A percentile compares a stretch with the other conserved stretches of the same genome.
These are phyloP conservation scores for Salinomyces thailandicus DNA, from an alignment of 2,329 filamentous ascomycete species.

Conservation along the genomic window DNA sequence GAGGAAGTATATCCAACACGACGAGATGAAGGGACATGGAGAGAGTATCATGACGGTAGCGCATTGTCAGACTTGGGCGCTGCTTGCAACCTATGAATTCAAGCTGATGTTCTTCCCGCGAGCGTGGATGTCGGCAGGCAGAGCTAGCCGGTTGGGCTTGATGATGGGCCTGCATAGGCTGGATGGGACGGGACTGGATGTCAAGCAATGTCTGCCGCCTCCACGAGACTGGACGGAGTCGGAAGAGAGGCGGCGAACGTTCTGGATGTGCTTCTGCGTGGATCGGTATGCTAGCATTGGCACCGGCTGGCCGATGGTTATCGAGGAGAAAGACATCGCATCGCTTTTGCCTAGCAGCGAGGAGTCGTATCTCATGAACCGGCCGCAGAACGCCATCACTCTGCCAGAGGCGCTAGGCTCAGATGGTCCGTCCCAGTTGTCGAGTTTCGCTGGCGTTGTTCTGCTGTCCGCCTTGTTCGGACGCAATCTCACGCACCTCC, in stretches of 20 bases:
- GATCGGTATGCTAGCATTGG: conserved; percentile 93
- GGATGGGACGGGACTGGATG: conserved; percentile 71
- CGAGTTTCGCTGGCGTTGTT: conserved; percentile 68
- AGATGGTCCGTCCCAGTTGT: conserved; percentile 61
- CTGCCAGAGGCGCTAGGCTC: conserved; percentile 61
- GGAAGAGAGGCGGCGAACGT: conserved; percentile 82
- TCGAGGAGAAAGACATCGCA: conserved; percentile 84
- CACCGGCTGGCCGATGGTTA: conserved; percentile 90
- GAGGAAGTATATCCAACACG: conserved; percentile 79
- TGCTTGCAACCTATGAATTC: conserved; percentile 81
- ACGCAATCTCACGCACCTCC: conserved; percentile 79
- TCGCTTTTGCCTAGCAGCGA: conserved; percentile 78
- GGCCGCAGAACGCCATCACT: conserved; percentile 58
- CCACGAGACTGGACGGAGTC: conserved; percentile 88
- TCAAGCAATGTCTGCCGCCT: conserved; percentile 81
- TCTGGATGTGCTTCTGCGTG: conserved; percentile 87
- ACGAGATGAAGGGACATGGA: conserved; percentile 86
- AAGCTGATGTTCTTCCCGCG: conserved; percentile 96
- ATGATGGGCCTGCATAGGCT: conserved; percentile 90
- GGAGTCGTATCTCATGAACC: conserved; percentile 72
- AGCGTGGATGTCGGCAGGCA: conserved; percentile 86
- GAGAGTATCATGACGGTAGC: conserved; percentile 78
- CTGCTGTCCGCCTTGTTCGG: conserved; percentile 86
- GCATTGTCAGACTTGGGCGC: conserved; percentile 73
- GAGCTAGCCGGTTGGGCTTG: conserved; percentile 67